Evolutionary conservation across 176 grass and related monocot species (phyloP), one percentile per base, ranked within the genome.

Genomic region (Luzula sylvatica): DNA sequence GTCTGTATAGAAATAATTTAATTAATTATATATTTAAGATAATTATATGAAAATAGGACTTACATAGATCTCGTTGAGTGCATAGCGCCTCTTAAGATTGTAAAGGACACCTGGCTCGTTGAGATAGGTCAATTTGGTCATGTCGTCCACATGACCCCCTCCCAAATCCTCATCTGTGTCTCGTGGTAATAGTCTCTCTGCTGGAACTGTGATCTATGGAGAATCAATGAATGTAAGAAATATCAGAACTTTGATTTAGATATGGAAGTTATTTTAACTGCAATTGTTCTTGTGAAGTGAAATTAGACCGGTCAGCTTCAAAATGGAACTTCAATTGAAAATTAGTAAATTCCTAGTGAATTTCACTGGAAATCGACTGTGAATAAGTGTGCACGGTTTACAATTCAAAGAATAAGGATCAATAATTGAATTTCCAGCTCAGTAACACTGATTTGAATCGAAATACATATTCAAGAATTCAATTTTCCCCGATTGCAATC

Each of bases 71-170:
- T 98, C 92, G 57, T 90, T 98, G 50, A 98, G 80, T 38, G 80
- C 50, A 59, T 98, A 98, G 88, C 92, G 88, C 54, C 75, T 86
- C 55, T 87, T 75, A 23, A 98, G 61, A 77, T 98, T 98, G 71
- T 98, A 86, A 38, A 98, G 75, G 65, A 98, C 92, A 11, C 92
- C 92, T 17, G 92, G 85, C 65, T 98, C 92, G 61, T 86, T 98
- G 6, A 98, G 72, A 82, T 98, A 98, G 6, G 85, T 90, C 60
- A 90, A 50, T 66, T 98, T 98, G 48, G 92, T 98, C 92, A 98
- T 98, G 52, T 98, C 92, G 65, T 98, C 92, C 0, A 98, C 92
- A 78, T 87, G 83, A 5, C 83, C 78, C 19, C 92, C 92, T 50
- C 85, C 81, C 0, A 90, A 75, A 77, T 98, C 85, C 45, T 75